Base-by-base conservation (phyloP, 2,329 filamentous ascomycete species). In the Drechslerella stenobrocha region DNA sequence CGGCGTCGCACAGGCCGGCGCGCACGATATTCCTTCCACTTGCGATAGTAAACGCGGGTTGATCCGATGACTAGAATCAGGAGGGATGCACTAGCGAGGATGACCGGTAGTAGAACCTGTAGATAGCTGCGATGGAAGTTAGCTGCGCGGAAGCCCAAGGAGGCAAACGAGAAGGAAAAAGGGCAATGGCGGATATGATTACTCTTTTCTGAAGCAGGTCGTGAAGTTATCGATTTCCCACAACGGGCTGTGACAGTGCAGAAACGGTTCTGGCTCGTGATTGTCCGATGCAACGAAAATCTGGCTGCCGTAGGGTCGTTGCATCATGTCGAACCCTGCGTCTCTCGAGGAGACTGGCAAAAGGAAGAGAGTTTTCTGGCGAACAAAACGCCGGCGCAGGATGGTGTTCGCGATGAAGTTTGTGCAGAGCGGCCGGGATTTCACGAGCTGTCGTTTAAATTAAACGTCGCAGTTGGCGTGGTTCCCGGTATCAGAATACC, bases 21-120 rank as follows among this genome's bases (percentile, higher is more conserved):
- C 28, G 20, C 44, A 20, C 18, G 56, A 42, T 58, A 42, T n/a
- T 67, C 45, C 35, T 52, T 59, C 63, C 63, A 67, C 61, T 59
- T 51, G 60, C 52, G 51, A 28, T 53, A 52, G 47, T 63, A 63
- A 45, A 69, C 57, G 46, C 45, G 57, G 57, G 64, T 47, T 11
- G 55, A 60, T 44, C 64, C 64, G 46, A 69, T 18, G 63, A 81
- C 72, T 59, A 96, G 82, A 72, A 85, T 80, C 52, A 88, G 75
- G 71, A 91, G 76, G 4, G 93, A 97, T 23, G 87, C 72, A 70
- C 78, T 81, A 76, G 90, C 83, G 61, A 87, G 80, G 69, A 86
- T 78, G 67, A 93, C 79, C 56, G 93, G 93, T 56, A 97, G 81
- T 46, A 95, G 80, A 67, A 89, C 84, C 77, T 89, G 86, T 55